Base-by-base conservation (phyloP, 306 rosid species). In the Albizia julibrissin region DNA sequence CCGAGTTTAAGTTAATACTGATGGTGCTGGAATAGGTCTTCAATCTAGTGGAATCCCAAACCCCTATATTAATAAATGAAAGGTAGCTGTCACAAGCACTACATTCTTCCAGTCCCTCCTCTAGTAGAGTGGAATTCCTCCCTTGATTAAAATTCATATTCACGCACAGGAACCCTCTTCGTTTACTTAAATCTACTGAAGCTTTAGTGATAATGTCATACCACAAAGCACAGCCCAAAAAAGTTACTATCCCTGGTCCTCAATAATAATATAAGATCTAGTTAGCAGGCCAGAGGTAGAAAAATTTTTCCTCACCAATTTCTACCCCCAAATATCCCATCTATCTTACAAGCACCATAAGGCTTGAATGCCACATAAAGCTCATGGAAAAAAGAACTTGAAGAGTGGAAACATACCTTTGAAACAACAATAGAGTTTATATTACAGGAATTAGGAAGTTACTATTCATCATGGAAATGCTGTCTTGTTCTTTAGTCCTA, bases 311-410 rank as follows among this genome's bases (percentile, higher is more conserved):
- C 4, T 39, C 64, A n/a, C 13, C 19, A 54, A 68, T 54, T 67
- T 68, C 70, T 50, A 77, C 31, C 26, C 44, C 84, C 69, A 66
- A 46, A 21, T 71, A 10, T 42, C 75, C 46, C 22, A 56, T 22
- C 49, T n/a, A 43, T 52, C 54, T 67, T 16, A 56, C 24, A 19
- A 68, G 27, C 46, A 44, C 10, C 40, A 10, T 42, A 12, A 72
- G 43, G 74, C 42, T 49, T 44, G 74, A 26, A 33, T 26, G 22
- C 8, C 37, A 10, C 18, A 46, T n/a, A 16, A 58, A 50, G 65
- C 69, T 47, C 62, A 16, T 50, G 46, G 74, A 21, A 77, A 19
- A 65, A 18, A 39, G 39, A 77, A 64, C 68, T 33, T 24, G 5
- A 13, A 71, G 75, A 43, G 39, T 71, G 31, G 52, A 24, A 14